Evolutionary conservation across 129 eudicot genomes (phyloP), one percentile per base, ranked within the genome.

Genomic region (Centrapalus pauciflorus): DNA sequence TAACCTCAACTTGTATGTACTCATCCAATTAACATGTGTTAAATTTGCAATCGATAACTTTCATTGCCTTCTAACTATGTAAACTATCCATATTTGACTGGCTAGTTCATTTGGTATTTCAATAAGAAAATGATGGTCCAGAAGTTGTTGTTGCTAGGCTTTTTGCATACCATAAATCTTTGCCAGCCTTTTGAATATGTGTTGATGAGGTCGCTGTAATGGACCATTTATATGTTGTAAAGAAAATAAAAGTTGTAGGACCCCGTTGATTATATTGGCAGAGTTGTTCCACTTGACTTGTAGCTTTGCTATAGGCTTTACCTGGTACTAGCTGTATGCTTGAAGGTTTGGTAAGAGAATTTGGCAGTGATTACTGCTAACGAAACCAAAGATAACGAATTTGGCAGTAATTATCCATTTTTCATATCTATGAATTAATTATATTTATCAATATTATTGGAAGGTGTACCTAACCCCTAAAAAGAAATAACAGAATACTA

Each of bases 91-190:
- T 11, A 37, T 2, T 11, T n/a, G n/a, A n/a, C n/a, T n/a, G n/a
- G n/a, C n/a, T n/a, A n/a, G n/a, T n/a, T n/a, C n/a, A n/a, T n/a
- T 37, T 37, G 45, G 45, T 14, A 37, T 5, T 23, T 66, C 40
- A 17, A 57, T 30, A 77, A 77, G 81, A 70, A 54, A 70, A 26
- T 64, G 81, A 77, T 55, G 46, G 61, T 60, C 77, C 81, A 62
- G 81, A 77, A 67, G 64, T 55, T 1, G 81, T 73, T 5, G 57
- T 77, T 25, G 81, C 77, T 27, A 66, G 71, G n/a, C 73, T 77
- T 27, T 70, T 77, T 64, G 66, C 81, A 64, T 77, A n/a, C n/a
- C n/a, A n/a, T n/a, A n/a, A n/a, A n/a, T n/a, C n/a, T n/a, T n/a
- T n/a, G n/a, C n/a, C n/a, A n/a, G n/a, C n/a, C n/a, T n/a, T n/a